Percentiles rank a stretch among this genome's conserved stretches.
These are phyloP conservation scores for Phytophthora hibernalis DNA, from an alignment of 352 stramenopile genomes.

Conservation along the genomic window DNA sequence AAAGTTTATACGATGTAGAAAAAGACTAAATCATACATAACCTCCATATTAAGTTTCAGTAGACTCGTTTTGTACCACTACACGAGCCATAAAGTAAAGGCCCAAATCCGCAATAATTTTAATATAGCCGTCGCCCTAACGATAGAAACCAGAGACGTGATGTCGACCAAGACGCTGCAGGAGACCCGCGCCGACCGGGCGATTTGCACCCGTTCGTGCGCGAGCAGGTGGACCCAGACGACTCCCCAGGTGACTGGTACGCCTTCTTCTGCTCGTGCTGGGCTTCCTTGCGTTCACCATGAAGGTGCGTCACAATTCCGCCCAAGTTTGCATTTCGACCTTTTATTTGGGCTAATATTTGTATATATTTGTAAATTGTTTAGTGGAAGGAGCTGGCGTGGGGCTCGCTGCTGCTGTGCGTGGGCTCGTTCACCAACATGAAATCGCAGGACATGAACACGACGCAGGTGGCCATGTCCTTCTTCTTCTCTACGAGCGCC, in stretches of 20 bases:
- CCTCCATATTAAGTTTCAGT: too few species aligned
- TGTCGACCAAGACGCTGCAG: conserved; percentile 39
- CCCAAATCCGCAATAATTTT: conserved; percentile 11
- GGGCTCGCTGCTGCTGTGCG: conserved; percentile 70
- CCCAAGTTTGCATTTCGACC: neutral
- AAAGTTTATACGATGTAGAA: too few species aligned
- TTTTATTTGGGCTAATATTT: neutral
- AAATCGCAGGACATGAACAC: conserved; percentile 64
- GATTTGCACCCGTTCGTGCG: conserved; percentile 79
- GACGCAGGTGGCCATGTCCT: conserved; percentile 74
- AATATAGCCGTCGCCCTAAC: conserved; percentile 5
- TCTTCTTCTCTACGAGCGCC: conserved; percentile 78
- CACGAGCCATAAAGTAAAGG: too few species aligned
- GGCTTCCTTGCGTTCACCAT: conserved; percentile 67
- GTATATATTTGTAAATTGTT: too few species aligned
- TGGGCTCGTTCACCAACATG: conserved; percentile 72
- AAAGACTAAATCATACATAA: too few species aligned
- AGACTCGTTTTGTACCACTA: too few species aligned
- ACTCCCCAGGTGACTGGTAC: conserved; percentile 65
- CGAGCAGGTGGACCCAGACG: conserved; percentile 48
- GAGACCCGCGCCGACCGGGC: conserved; percentile 67
- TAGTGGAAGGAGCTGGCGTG: conserved; percentile 79
- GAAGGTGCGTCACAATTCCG: conserved; percentile 47
- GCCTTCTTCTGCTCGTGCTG: conserved; percentile 65
- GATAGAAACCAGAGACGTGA: conserved; percentile 26